Conservation (phyloP, 106 monocot species). For the Dendrobium nobile region DNA sequence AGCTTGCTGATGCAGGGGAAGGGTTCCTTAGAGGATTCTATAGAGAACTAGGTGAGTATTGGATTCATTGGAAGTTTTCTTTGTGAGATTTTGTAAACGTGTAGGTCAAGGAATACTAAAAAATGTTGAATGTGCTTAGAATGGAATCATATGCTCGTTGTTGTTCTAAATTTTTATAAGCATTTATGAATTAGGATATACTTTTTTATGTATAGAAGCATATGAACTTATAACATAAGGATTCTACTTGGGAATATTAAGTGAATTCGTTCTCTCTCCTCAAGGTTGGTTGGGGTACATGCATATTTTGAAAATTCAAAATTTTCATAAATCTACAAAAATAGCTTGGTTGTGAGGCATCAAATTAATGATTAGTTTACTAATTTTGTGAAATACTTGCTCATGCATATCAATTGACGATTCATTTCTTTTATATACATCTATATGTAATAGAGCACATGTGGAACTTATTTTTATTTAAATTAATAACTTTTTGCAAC, state of each 20-base stretch:
- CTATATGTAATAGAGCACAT: no score
- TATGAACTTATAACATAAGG: not conserved
- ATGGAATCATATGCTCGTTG: not conserved
- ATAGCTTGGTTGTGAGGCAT: not conserved
- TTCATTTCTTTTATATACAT: no score
- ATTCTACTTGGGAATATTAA: not conserved
- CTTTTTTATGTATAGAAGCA: not conserved
- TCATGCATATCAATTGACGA: no score
- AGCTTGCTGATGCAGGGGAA: constrained; percentile 1
- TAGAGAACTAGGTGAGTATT: constrained; percentile 1
- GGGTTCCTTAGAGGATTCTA: constrained; percentile 3
- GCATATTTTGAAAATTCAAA: not conserved
- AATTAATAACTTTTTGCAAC: no score
- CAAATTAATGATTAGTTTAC: not conserved
- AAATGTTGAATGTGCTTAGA: not conserved
- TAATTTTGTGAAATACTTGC: not conserved
- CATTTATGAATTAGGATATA: not conserved
- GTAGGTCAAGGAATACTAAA: not conserved
- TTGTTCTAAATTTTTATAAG: not conserved
- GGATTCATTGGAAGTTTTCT: not conserved
- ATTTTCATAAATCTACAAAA: not conserved
- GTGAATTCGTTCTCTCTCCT: not conserved
- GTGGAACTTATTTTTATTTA: no score
- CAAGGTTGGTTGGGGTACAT: not conserved
- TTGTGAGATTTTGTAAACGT: not conserved